These are phyloP conservation scores for Myochromella boudieri DNA, from an alignment of 768 basidiomycete genomes.

Conservation along the genomic window DNA sequence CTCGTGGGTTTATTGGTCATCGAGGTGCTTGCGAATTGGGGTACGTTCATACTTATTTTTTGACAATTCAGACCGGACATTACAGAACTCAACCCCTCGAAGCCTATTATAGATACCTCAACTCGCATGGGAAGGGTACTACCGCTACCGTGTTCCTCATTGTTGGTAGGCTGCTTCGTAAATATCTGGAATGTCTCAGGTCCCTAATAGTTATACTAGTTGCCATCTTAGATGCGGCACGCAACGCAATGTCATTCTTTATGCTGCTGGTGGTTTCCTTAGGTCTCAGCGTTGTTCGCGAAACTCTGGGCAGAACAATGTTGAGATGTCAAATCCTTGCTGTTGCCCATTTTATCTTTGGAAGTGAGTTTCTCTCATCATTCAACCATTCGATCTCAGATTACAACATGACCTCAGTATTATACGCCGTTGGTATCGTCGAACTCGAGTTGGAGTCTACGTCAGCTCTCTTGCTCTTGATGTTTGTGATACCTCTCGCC, in stretches of 20 bases:
- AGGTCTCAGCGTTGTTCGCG: constrained; percentile 89
- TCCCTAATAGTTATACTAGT: constrained; percentile 44
- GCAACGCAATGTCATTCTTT: constrained; percentile 95
- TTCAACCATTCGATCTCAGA: neutral
- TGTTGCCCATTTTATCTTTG: constrained; percentile 87
- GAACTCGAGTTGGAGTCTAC: constrained; percentile 90
- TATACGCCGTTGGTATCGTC: constrained; percentile 95
- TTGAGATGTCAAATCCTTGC: constrained; percentile 79
- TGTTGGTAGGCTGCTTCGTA: constrained; percentile 70
- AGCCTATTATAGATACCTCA: constrained; percentile 95
- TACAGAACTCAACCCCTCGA: constrained; percentile 13
- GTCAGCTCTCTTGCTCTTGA: constrained; percentile 75
- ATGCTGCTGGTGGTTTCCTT: constrained; percentile 90
- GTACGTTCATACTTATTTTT: constrained; percentile 35
- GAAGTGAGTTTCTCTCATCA: constrained; percentile 66
- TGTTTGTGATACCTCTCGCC: constrained; percentile 93
- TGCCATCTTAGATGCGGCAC: constrained; percentile 91
- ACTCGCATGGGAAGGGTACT: constrained; percentile 74
- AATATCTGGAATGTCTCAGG: neutral
- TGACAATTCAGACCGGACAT: neutral
- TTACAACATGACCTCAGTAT: constrained; percentile 42
- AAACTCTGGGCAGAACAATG: constrained; percentile 86
- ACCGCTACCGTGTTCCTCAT: constrained; percentile 89
- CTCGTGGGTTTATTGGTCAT: constrained; percentile 84
- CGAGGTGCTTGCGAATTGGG: constrained; percentile 94